phyloP scores from a whole-genome alignment of 768 basidiomycete genomes.

The Termitomyces sp. region DNA sequence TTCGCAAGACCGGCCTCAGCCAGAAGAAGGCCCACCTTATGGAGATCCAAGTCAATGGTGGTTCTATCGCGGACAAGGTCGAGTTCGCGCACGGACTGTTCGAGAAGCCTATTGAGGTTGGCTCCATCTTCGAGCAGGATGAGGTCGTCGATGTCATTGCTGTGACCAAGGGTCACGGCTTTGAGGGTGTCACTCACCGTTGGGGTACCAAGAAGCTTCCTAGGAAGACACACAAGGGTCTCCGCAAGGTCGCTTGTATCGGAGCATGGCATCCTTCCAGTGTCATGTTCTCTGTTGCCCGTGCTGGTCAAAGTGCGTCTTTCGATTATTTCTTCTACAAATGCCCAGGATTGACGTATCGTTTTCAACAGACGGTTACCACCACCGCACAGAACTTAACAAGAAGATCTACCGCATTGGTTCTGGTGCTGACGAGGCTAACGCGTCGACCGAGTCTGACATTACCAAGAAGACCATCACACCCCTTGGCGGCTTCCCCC shows the following conservation, averaged over 20 bases:
- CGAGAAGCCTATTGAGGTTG: constrained; percentile 92
- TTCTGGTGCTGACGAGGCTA: constrained; percentile 68
- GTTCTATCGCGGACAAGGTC: constrained; percentile 94
- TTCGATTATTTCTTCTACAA: not conserved
- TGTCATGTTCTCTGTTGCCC: constrained; percentile 99
- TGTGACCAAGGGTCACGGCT: constrained; percentile 99
- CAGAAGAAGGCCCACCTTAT: constrained; percentile 99
- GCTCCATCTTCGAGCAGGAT: constrained; percentile 90
- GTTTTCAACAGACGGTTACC: constrained; percentile 74
- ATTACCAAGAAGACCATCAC: constrained; percentile 92
- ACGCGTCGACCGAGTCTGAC: constrained; percentile 94
- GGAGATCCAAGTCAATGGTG: constrained; percentile 99
- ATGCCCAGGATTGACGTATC: not conserved
- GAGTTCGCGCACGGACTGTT: constrained; percentile 92
- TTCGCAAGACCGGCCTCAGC: constrained; percentile 93
- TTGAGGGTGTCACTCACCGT: constrained; percentile 98
- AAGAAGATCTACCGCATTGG: constrained; percentile 99
- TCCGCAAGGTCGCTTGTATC: constrained; percentile 99
- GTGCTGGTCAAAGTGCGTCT: constrained; percentile 96
- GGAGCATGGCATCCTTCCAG: constrained; percentile 99
- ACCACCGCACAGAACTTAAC: constrained; percentile 97
- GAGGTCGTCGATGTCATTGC: constrained; percentile 96
- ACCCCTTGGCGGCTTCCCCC: constrained; percentile 98
- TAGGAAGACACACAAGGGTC: constrained; percentile 99
- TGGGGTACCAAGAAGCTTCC: constrained; percentile 99